These are phyloP conservation scores for Chaetomiaceae sp. DNA, from an alignment of 2,329 filamentous ascomycete species.

Conservation along the genomic window DNA sequence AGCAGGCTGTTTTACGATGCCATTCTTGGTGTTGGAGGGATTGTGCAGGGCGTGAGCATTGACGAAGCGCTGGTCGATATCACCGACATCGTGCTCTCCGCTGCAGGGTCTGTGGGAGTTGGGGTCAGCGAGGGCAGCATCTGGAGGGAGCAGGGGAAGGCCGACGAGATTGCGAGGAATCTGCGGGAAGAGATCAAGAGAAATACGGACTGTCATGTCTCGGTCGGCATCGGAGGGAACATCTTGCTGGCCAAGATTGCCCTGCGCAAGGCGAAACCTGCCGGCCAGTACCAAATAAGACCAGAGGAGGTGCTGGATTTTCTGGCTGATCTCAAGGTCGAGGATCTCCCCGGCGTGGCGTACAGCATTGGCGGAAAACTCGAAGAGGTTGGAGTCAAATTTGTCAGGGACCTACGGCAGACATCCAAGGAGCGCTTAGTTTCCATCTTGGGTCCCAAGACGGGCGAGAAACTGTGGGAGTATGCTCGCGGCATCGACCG, in stretches of 20 bases:
- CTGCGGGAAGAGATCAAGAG: conserved; percentile 67
- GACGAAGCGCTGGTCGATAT: conserved; percentile 91
- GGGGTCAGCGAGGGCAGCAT: conserved; percentile 64
- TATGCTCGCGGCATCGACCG: conserved; percentile 86
- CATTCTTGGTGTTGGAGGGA: conserved; percentile 71
- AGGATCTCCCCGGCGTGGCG: conserved; percentile 86
- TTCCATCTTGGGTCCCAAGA: conserved; percentile 79
- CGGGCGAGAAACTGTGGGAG: conserved; percentile 83
- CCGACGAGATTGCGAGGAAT: conserved; percentile 62
- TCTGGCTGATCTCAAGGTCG: conserved; percentile 71
- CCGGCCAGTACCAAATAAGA: conserved; percentile 84
- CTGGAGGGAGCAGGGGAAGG: conserved; percentile 73
- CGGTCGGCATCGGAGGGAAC: conserved; percentile 86
- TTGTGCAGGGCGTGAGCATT: conserved; percentile 94
- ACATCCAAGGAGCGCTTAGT: conserved; percentile 71
- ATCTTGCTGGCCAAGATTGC: conserved; percentile 90
- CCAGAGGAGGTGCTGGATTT: conserved; percentile 74
- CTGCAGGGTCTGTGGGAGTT: conserved; percentile 61
- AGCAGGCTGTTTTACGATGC: conserved; percentile 83
- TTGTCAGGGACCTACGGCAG: conserved; percentile 77
- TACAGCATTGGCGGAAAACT: conserved; percentile 83
- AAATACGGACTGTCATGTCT: conserved; percentile 80
- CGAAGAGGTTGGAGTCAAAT: conserved; percentile 77
- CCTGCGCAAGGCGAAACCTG: conserved; percentile 86
- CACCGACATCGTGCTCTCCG: conserved; percentile 63